These are phyloP conservation scores for Phlegmacium glaucopus DNA, from an alignment of 768 basidiomycete species.

Conservation along the genomic window DNA sequence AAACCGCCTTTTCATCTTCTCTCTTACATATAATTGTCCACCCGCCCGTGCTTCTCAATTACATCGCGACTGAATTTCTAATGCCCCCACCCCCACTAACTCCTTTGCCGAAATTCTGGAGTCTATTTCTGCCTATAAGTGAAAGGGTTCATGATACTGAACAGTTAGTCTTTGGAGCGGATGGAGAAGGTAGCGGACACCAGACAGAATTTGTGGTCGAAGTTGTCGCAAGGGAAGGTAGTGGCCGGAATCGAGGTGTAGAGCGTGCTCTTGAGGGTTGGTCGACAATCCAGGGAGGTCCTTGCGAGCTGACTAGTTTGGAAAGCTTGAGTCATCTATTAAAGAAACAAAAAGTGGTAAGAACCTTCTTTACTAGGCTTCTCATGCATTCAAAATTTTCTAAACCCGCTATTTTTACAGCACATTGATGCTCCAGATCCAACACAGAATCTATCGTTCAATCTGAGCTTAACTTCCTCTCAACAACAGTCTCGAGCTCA, in stretches of 20 bases:
- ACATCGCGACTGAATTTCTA: slow-evolving; percentile 70
- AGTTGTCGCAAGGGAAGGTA: slow-evolving; percentile 46
- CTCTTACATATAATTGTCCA: slow-evolving; percentile 65
- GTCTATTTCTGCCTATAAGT: slow-evolving; percentile 66
- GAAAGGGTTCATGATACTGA: slow-evolving; percentile 59
- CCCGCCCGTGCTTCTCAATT: slow-evolving; percentile 62
- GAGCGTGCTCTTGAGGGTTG: slow-evolving; percentile 68
- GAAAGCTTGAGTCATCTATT: slow-evolving; percentile 48
- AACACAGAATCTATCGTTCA: slow-evolving; percentile 78
- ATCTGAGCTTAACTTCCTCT: slow-evolving; percentile 76
- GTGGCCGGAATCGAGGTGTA: slow-evolving; percentile 47
- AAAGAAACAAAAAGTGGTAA: slow-evolving; percentile 36
- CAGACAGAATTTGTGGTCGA: slow-evolving; percentile 58
- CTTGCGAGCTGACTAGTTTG: slow-evolving; percentile 50
- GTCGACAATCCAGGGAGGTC: slow-evolving; percentile 30
- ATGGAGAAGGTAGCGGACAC: slow-evolving; percentile 47
- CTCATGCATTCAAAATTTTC: not conserved
- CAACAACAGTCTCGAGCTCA: slow-evolving; percentile 78
- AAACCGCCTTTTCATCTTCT: slow-evolving; percentile 62
- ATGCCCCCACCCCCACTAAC: slow-evolving; percentile 66
- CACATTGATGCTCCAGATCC: slow-evolving; percentile 44
- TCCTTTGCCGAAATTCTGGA: slow-evolving; percentile 73
- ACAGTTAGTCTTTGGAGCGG: slow-evolving; percentile 53
- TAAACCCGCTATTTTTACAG: not conserved
- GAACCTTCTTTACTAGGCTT: not conserved